phyloP scores from a whole-genome alignment of 768 basidiomycete genomes.

The Calocybe indica region DNA sequence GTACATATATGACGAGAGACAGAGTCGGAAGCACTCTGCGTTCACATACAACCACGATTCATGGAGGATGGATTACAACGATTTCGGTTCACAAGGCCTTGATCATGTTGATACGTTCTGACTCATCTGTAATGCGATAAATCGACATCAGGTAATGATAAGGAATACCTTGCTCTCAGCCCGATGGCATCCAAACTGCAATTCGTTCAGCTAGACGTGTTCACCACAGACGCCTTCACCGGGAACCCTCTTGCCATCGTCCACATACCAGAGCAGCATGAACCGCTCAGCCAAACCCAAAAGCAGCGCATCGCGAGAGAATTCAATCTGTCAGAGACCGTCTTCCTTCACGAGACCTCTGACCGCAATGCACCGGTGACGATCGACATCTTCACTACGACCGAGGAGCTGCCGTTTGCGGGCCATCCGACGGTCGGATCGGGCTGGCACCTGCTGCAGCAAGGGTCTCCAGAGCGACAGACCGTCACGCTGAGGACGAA shows the following conservation, averaged over 20 bases:
- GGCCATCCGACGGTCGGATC: constrained; percentile 40
- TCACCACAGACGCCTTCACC: constrained; percentile 31
- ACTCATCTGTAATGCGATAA: too few relatives aligned
- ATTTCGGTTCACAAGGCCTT: too few relatives aligned
- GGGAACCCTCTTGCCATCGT: constrained; percentile 44
- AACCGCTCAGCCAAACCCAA: constrained; percentile 24
- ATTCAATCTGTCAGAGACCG: constrained; percentile 45
- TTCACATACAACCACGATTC: too few relatives aligned
- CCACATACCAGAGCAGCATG: constrained; percentile 20
- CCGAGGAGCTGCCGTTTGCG: constrained; percentile 36
- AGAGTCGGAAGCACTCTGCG: too few relatives aligned
- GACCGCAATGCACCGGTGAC: constrained; percentile 15
- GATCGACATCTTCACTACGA: constrained; percentile 37
- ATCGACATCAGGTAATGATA: too few relatives aligned
- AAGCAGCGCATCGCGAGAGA: constrained; percentile 40
- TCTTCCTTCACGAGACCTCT: constrained; percentile 32
- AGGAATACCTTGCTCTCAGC: not conserved
- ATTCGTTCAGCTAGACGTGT: constrained; percentile 35
- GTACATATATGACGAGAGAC: too few relatives aligned
- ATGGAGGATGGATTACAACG: too few relatives aligned
- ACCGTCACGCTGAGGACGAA: constrained; percentile 29
- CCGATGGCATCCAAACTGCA: constrained; percentile 12
- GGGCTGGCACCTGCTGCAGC: constrained; percentile 34
- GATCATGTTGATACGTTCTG: too few relatives aligned
- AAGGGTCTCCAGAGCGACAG: constrained; percentile 7